Conservation (phyloP, 352 stramenopile species). For the Globisporangium nodosum region DNA sequence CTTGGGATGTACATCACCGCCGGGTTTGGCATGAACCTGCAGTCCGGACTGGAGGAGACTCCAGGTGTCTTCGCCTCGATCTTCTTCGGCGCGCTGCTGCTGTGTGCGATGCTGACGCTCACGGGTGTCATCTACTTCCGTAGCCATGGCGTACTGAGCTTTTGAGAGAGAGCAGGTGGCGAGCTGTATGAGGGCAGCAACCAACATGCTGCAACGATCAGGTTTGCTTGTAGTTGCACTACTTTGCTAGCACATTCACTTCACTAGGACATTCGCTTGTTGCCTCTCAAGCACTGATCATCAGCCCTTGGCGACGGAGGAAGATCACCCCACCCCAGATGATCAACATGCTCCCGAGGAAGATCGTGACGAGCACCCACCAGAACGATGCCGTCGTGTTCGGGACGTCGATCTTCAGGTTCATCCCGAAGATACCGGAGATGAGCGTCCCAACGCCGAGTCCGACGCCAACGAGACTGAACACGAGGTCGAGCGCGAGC, state of each 20-base stretch:
- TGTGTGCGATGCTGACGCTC: conserved; percentile 29
- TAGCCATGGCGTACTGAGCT: conserved; percentile 8
- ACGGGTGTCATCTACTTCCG: conserved; percentile 8
- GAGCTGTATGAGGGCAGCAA: neutral
- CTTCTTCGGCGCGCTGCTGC: conserved; percentile 21
- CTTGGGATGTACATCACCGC: conserved; percentile 54
- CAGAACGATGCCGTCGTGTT: conserved; percentile 24
- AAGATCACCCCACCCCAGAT: conserved; percentile 54
- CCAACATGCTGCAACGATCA: neutral
- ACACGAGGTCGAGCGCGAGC: conserved; percentile 35
- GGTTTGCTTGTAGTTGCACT: no score
- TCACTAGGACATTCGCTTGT: neutral
- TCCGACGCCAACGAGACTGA: conserved; percentile 28
- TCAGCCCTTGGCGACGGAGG: conserved; percentile 14
- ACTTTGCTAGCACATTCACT: neutral
- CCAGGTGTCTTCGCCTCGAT: conserved; percentile 33
- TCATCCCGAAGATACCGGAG: conserved; percentile 42
- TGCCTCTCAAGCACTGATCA: conserved; percentile 9
- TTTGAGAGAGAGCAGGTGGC: neutral
- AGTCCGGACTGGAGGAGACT: conserved; percentile 22
- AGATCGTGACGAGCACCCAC: conserved; percentile 22
- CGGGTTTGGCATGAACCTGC: conserved; percentile 64
- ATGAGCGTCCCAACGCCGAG: conserved; percentile 35
- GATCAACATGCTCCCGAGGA: conserved; percentile 12
- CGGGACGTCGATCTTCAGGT: conserved; percentile 26